Percentiles rank a stretch among this genome's conserved stretches.
These are phyloP conservation scores for Sporothrix sp. DNA, from an alignment of 2,329 filamentous ascomycete species.

Conservation along the genomic window DNA sequence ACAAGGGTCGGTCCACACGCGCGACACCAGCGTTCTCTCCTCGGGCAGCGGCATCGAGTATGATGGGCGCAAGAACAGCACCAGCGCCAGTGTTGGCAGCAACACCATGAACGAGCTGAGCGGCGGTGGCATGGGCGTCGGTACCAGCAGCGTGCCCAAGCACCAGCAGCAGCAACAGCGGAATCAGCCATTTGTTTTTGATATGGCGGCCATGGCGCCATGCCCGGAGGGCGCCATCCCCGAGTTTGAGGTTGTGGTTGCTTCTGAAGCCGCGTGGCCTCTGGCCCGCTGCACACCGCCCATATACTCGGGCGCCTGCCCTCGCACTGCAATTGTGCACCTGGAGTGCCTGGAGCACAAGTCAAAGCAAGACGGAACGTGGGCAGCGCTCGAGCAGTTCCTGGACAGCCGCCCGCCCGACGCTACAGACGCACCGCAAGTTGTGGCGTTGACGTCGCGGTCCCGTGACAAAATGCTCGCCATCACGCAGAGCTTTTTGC, in stretches of 20 bases:
- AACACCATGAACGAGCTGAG: not conserved
- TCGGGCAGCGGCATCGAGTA: slow-evolving; percentile 11
- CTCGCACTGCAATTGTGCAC: slow-evolving; percentile 41
- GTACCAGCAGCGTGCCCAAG: not conserved
- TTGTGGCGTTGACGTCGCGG: slow-evolving; percentile 35
- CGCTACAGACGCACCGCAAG: slow-evolving; percentile 29
- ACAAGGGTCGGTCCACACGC: slow-evolving; percentile 35
- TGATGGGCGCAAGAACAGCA: slow-evolving; percentile 22
- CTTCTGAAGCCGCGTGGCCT: slow-evolving; percentile 41
- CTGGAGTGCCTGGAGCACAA: slow-evolving; percentile 41
- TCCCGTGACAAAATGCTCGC: slow-evolving; percentile 61
- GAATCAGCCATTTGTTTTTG: slow-evolving; percentile 16
- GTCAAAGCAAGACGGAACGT: slow-evolving; percentile 38
- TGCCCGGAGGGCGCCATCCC: slow-evolving; percentile 26
- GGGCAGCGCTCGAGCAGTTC: slow-evolving; percentile 35
- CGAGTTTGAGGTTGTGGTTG: slow-evolving; percentile 38
- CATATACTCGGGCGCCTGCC: slow-evolving; percentile 35
- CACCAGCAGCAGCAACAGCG: not conserved
- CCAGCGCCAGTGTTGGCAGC: not conserved
- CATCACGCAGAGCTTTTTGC: slow-evolving; percentile 59
- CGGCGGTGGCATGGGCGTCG: not conserved
- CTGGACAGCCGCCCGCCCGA: slow-evolving; percentile 28
- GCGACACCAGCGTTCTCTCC: slow-evolving; percentile 39
- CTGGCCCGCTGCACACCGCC: slow-evolving; percentile 41
- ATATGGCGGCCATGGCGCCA: slow-evolving; percentile 20